A percentile compares a stretch with the other conserved stretches of the same genome.
phyloP scores from a whole-genome alignment of 192 early-diverging fungal genomes.

The Entrophospora sp. region DNA sequence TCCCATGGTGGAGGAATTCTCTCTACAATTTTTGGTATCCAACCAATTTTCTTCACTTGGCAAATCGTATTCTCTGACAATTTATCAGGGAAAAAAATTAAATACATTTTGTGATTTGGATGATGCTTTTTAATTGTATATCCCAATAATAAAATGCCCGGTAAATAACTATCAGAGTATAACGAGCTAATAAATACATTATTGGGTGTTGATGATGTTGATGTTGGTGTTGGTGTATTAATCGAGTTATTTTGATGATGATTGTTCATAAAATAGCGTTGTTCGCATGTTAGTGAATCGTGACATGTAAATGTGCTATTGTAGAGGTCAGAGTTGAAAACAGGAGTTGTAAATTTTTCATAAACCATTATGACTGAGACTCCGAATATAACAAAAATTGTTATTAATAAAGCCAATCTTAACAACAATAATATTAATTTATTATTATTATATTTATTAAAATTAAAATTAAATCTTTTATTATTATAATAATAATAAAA shows the following conservation, averaged over 20 bases:
- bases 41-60: not conserved
- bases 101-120: conserved; percentile 7
- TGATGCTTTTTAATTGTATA: conserved; percentile 5
- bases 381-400: no score
- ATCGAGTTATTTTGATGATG: not conserved
- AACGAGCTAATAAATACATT: not conserved
- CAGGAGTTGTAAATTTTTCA: no score
- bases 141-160: not conserved
- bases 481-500: no score
- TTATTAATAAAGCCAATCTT: no score
- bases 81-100: not conserved
- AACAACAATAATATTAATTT: no score
- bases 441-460: no score
- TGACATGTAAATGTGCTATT: not conserved
- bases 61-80: not conserved
- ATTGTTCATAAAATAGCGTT: not conserved
- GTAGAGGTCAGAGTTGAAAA: no score
- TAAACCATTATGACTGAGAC: no score
- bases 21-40: not conserved
- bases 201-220: not conserved
- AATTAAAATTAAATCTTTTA: no score
- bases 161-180: not conserved
- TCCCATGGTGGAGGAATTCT: not conserved
- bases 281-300: not conserved
- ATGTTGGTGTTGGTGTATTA: not conserved